Percentiles rank a stretch among this genome's conserved stretches.
These are phyloP conservation scores for Naganishia liquefaciens DNA, from an alignment of 1,284 basidiomycete species.

Conservation along the genomic window DNA sequence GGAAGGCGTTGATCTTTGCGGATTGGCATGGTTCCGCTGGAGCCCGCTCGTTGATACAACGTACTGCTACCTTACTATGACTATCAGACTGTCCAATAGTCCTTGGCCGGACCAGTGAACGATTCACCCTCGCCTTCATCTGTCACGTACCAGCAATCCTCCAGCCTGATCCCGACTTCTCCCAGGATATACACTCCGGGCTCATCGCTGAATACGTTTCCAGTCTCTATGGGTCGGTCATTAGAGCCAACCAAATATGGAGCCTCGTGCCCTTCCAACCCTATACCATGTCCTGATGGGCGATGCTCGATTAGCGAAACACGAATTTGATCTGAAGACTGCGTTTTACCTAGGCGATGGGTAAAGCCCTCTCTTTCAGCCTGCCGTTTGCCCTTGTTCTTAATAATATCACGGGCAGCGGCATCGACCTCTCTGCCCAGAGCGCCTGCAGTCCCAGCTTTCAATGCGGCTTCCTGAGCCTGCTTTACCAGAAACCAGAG, in stretches of 20 bases:
- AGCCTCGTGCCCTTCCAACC: conserved; percentile 75
- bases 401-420: conserved; percentile 64
- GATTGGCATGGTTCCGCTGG: too few relatives aligned
- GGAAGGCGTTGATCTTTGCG: neutral
- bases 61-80: neutral
- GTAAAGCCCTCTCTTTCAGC: conserved; percentile 64
- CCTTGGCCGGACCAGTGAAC: conserved; percentile 43
- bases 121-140: conserved; percentile 57
- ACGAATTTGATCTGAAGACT: neutral
- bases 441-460: conserved; percentile 57
- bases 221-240: conserved; percentile 58
- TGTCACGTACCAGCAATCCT: conserved; percentile 75
- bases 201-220: conserved; percentile 78
- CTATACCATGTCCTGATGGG: conserved; percentile 63
- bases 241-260: conserved; percentile 69
- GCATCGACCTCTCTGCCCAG: conserved; percentile 64
- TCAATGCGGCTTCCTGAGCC: conserved; percentile 65
- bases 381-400: conserved; percentile 57
- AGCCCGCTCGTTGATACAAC: neutral
- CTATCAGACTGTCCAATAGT: conserved; percentile 19
- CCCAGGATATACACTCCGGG: conserved; percentile 79
- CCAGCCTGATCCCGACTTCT: conserved; percentile 73
- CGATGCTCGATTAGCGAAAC: conserved; percentile 27
- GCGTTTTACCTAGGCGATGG: conserved; percentile 73
- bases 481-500: conserved; percentile 69